phyloP scores from a whole-genome alignment of 2,329 filamentous ascomycete species.

The Pseudogymnoascus sp. region DNA sequence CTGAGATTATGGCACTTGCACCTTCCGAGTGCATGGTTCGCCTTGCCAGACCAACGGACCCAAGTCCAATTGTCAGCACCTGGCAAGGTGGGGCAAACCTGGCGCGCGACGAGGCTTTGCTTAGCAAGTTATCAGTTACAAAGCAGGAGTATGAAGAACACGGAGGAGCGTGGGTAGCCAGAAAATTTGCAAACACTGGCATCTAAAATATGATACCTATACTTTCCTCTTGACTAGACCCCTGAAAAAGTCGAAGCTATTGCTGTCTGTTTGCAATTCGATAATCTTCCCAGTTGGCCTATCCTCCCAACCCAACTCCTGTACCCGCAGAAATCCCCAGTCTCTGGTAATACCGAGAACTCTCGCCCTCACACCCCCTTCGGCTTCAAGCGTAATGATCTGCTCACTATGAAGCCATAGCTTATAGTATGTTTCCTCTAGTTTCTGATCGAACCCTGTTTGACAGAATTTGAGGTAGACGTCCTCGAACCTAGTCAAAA shows the following conservation, averaged over 20 bases:
- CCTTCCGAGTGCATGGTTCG: slow-evolving; percentile 72
- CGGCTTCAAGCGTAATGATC: slow-evolving; percentile 65
- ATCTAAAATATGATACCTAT: slow-evolving; percentile 7
- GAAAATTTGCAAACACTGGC: slow-evolving; percentile 49
- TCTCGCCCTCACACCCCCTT: slow-evolving; percentile 64
- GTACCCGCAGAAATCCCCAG: slow-evolving; percentile 77
- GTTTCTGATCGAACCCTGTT: slow-evolving; percentile 62
- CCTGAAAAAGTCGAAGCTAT: slow-evolving; percentile 96
- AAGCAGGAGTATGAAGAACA: slow-evolving; percentile 86
- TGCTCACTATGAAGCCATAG: slow-evolving; percentile 80
- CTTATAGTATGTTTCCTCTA: slow-evolving; percentile 71
- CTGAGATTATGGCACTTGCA: slow-evolving; percentile 62
- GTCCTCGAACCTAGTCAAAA: slow-evolving; percentile 69
- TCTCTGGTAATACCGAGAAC: slow-evolving; percentile 87
- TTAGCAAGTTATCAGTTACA: slow-evolving; percentile 66
- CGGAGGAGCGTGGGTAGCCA: slow-evolving; percentile 65
- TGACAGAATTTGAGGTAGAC: slow-evolving; percentile 69
- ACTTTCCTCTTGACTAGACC: slow-evolving; percentile 72
- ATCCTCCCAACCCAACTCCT: slow-evolving; percentile 71
- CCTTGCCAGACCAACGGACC: slow-evolving; percentile 49
- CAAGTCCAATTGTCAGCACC: slow-evolving; percentile 60
- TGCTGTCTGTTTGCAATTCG: slow-evolving; percentile 89
- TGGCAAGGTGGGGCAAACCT: slow-evolving; percentile 81
- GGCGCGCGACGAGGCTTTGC: slow-evolving; percentile 55
- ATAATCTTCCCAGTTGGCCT: slow-evolving; percentile 68